A percentile compares a stretch with the other conserved stretches of the same genome.
Conservation (phyloP, 352 stramenopile species). For the Phytophthora meadii region DNA sequence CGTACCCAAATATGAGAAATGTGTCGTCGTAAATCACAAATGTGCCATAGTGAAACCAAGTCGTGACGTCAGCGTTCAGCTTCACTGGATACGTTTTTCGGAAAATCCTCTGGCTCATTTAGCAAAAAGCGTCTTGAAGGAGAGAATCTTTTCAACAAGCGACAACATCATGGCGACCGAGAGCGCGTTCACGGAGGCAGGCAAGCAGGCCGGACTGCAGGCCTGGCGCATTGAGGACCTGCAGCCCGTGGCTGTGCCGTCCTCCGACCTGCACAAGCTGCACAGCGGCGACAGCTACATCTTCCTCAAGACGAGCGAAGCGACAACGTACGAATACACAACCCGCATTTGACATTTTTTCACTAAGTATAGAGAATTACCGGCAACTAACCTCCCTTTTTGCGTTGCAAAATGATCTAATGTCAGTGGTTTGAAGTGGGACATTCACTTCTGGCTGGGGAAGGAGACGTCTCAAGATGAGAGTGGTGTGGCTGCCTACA, state of each 20-base stretch:
- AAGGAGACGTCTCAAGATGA: constrained; percentile 93
- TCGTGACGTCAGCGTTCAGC: constrained; percentile 7
- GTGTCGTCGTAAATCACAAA: constrained; percentile 33
- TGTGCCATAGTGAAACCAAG: constrained; percentile 22
- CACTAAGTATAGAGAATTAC: background rate
- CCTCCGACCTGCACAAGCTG: constrained; percentile 86
- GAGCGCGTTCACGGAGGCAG: constrained; percentile 61
- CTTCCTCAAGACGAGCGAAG: constrained; percentile 88
- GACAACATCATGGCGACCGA: constrained; percentile 62
- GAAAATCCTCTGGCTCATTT: constrained; percentile 34
- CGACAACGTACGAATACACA: constrained; percentile 43
- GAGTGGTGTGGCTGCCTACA: constrained; percentile 95
- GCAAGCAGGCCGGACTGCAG: constrained; percentile 73
- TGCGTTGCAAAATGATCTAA: no score
- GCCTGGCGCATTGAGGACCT: constrained; percentile 89
- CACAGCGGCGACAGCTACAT: constrained; percentile 98
- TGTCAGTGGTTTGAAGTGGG: constrained; percentile 72
- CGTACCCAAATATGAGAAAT: constrained; percentile 22
- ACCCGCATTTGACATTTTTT: background rate
- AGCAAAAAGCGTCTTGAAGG: constrained; percentile 33
- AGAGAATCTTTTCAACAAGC: constrained; percentile 26
- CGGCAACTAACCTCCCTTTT: background rate
- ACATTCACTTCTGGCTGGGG: constrained; percentile 98
- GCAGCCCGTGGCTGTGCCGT: constrained; percentile 61
- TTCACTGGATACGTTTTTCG: constrained; percentile 19